These are phyloP conservation scores for Myxozyma udenii DNA, from an alignment of 805 yeast species.

Conservation along the genomic window DNA sequence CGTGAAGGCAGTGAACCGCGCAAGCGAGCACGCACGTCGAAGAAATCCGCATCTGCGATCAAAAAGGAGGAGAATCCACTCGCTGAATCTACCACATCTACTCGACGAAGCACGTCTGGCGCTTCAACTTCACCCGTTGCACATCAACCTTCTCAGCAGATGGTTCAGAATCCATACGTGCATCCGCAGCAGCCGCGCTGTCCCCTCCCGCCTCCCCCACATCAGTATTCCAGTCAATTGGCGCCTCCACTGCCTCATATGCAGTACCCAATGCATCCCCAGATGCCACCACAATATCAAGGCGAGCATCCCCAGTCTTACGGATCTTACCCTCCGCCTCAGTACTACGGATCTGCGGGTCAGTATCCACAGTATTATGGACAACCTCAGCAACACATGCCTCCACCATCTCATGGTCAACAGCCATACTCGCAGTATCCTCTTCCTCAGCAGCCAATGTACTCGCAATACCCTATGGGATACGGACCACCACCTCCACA, in stretches of 20 bases:
- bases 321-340: not conserved
- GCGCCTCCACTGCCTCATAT: not conserved
- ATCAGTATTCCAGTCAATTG: not conserved
- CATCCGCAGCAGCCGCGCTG: not conserved
- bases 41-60: too few species aligned
- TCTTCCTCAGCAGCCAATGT: not conserved
- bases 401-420: not conserved
- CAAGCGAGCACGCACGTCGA: too few species aligned
- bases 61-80: too few species aligned
- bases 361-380: not conserved
- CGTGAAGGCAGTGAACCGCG: too few species aligned
- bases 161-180: conserved; percentile 3
- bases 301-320: not conserved
- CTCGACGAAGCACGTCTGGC: too few species aligned
- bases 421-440: not conserved
- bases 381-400: conserved; percentile 2
- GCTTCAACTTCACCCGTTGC: too few species aligned
- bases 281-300: not conserved
- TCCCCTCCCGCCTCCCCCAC: not conserved
- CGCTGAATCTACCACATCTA: too few species aligned
- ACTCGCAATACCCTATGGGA: not conserved
- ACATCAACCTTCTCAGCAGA: too few species aligned
- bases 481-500: conserved; percentile 2
- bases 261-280: not conserved
- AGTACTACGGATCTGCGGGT: not conserved